These are phyloP conservation scores for Neurospora sp. DNA, from an alignment of 495 filamentous ascomycete species.

Conservation along the genomic window DNA sequence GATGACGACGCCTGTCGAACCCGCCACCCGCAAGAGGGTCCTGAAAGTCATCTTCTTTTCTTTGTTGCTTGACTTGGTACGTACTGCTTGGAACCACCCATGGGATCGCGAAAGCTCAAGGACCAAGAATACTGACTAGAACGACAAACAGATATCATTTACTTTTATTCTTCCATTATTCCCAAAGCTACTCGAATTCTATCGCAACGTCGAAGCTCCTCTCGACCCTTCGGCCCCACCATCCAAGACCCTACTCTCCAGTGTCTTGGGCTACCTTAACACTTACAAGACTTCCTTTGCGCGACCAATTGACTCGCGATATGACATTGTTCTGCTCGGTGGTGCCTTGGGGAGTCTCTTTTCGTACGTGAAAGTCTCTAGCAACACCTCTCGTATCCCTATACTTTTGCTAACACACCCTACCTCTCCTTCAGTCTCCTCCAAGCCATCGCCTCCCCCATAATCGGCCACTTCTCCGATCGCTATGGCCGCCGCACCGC, in stretches of 20 bases:
- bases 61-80: slow-evolving; percentile 44
- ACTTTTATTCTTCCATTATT: slow-evolving; percentile 98
- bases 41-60: slow-evolving; percentile 60
- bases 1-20: slow-evolving; percentile 36
- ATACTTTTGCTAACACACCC: slow-evolving; percentile 2
- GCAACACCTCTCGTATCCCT: not conserved
- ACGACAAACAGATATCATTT: slow-evolving; percentile 33
- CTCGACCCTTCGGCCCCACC: slow-evolving; percentile 40
- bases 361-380: slow-evolving; percentile 38
- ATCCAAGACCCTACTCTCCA: slow-evolving; percentile 56
- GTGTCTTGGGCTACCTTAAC: slow-evolving; percentile 75
- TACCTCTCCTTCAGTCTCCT: slow-evolving; percentile 40
- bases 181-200: slow-evolving; percentile 89
- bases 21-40: slow-evolving; percentile 61
- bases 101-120: slow-evolving; percentile 12
- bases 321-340: slow-evolving; percentile 93
- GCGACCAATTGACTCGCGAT: slow-evolving; percentile 86
- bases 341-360: slow-evolving; percentile 91
- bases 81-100: slow-evolving; percentile 2
- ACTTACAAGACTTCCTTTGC: slow-evolving; percentile 92
- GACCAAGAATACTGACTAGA: slow-evolving; percentile 7
- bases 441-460: slow-evolving; percentile 83
- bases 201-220: slow-evolving; percentile 59
- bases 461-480: slow-evolving; percentile 85
- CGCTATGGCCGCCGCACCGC: slow-evolving; percentile 80